Evolutionary conservation across 495 filamentous ascomycete species (phyloP).

Genomic region (Cryomyces minteri): DNA sequence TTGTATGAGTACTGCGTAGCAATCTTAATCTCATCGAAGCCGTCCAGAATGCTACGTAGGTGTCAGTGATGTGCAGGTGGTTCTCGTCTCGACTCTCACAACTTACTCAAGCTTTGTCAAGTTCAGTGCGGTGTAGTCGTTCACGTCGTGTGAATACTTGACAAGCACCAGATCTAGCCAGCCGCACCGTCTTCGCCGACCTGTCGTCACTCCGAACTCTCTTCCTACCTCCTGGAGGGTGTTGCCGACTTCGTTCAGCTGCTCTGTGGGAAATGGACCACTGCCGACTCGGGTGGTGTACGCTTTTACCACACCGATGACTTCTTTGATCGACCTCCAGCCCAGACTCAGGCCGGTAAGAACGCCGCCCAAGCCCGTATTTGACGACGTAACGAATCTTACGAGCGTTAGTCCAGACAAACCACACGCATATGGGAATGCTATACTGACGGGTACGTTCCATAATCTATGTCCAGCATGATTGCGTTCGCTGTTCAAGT

Average conservation of each 20-base stretch:
- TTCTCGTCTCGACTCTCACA: no score
- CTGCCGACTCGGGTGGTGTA: conserved; percentile 48
- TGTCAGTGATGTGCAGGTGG: no score
- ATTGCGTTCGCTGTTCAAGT: conserved; percentile 47
- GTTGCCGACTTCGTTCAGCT: conserved; percentile 44
- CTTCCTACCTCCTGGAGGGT: conserved; percentile 42
- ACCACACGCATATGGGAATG: no score
- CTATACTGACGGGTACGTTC: neutral
- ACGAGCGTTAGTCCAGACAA: no score
- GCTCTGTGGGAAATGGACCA: conserved; percentile 76
- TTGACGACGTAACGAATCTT: conserved; percentile 45
- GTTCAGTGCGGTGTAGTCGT: conserved; percentile 40
- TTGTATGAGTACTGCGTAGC: conserved; percentile 50
- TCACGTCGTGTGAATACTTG: conserved; percentile 38
- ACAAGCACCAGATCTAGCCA: conserved; percentile 85
- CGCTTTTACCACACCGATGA: conserved; percentile 81
- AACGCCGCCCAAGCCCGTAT: conserved; percentile 40
- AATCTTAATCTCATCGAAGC: conserved; percentile 63
- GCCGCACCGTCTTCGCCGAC: conserved; percentile 66
- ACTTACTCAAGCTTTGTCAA: conserved; percentile 60
- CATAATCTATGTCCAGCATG: conserved; percentile 44
- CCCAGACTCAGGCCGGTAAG: conserved; percentile 50
- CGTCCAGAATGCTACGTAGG: conserved; percentile 42
- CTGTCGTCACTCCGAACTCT: conserved; percentile 72
- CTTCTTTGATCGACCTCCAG: conserved; percentile 33